Evolutionary conservation across 192 early-diverging fungal species (phyloP), one percentile per base, ranked within the genome.

Genomic region (Pilobolus umbonatus): DNA sequence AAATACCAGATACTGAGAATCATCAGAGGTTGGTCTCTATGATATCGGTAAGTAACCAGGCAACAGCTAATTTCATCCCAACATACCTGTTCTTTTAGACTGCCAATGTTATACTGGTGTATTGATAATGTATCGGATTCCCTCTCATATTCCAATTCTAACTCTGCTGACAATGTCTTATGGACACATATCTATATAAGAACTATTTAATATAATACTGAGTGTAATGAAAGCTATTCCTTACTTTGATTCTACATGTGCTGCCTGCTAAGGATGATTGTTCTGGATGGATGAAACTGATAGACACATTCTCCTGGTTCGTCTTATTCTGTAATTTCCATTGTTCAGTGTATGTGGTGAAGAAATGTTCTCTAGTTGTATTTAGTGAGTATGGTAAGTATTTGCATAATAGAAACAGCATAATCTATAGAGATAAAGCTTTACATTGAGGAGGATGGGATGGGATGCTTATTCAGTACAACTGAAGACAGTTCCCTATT

Each of bases 1-100:
- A 29, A 75, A 75, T 4, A 75, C 74, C 7, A 71, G 35, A 56
- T 75, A 59, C 15, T 57, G 60, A 9, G 74, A 75, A 10, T 72
- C 69, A 38, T 75, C 69, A 68, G 4, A 59, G 22, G 15, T 36
- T 36, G 26, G 57, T 31, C 48, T 2, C 6, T 28, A 49, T 26
- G 19, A 21, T 49, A 9, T 9, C 28, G 7, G 3, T 51, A n/a
- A n/a, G n/a, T n/a, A n/a, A n/a, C n/a, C n/a, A n/a, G n/a, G n/a
- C n/a, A n/a, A n/a, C n/a, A n/a, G n/a, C n/a, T n/a, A n/a, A n/a
- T n/a, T n/a, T n/a, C n/a, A n/a, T n/a, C n/a, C n/a, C n/a, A 47
- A n/a, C 19, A 26, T 26, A 52, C 60, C 49, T 61, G 48, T 43
- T 61, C 60, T 51, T 48, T 61, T 32, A 44, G 48, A 7, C 60